Conservation (phyloP, 2,329 filamentous ascomycete genomes). For the Colletotrichum sp. region DNA sequence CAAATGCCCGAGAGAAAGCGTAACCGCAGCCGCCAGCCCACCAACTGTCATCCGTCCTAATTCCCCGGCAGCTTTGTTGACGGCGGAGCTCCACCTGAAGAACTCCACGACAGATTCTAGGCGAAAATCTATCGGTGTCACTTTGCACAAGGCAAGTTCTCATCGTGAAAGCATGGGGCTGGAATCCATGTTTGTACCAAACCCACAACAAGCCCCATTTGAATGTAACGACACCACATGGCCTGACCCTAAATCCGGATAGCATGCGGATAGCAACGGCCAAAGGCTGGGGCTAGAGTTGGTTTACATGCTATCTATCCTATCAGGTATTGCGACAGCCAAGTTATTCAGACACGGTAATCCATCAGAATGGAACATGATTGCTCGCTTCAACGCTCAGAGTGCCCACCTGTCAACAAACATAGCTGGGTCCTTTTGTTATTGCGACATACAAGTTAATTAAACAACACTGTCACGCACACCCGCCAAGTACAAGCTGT, state of each 20-base stretch:
- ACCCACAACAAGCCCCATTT: neutral
- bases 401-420: neutral
- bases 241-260: neutral
- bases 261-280: neutral
- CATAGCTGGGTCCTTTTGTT: neutral
- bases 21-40: neutral
- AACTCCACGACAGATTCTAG: neutral
- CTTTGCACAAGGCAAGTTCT: neutral
- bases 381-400: neutral
- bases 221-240: neutral
- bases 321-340: neutral
- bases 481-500: neutral
- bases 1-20: neutral
- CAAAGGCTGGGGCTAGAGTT: neutral
- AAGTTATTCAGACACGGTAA: neutral
- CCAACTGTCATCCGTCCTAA: neutral
- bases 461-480: neutral
- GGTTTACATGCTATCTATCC: neutral
- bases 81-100: neutral
- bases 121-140: neutral
- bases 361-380: neutral
- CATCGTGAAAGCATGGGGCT: neutral
- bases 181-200: neutral
- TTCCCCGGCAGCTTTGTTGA: neutral
- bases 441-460: neutral